phyloP scores from a whole-genome alignment of 2,329 filamentous ascomycete genomes.

The Epichloe coenophiala region DNA sequence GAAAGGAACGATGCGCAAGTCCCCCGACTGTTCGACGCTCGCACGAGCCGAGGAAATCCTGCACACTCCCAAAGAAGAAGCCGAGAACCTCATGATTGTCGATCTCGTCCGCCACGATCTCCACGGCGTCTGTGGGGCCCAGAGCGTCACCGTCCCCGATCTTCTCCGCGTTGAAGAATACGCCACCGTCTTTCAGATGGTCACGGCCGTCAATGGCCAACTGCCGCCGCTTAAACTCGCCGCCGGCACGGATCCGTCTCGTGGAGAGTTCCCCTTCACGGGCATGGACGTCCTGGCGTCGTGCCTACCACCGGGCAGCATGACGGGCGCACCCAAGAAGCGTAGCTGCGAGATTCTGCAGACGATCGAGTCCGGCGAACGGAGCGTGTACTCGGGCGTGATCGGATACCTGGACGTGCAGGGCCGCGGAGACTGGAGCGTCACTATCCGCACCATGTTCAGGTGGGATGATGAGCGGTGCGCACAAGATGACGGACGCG shows the following conservation, averaged over 20 bases:
- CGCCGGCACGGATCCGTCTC: constrained; percentile 5
- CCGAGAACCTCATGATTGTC: constrained; percentile 97
- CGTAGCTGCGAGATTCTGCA: constrained; percentile 74
- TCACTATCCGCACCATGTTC: constrained; percentile 76
- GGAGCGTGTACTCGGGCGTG: constrained; percentile 77
- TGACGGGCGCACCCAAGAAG: constrained; percentile 95
- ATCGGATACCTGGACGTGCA: constrained; percentile 82
- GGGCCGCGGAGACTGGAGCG: constrained; percentile 79
- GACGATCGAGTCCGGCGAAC: constrained; percentile 48
- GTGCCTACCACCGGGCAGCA: constrained; percentile 77
- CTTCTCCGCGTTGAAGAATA: constrained; percentile 85
- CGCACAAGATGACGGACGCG: constrained; percentile 22
- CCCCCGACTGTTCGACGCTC: constrained; percentile 49
- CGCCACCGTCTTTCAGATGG: constrained; percentile 80
- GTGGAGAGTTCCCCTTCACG: constrained; percentile 25
- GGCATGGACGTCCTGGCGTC: constrained; percentile 66
- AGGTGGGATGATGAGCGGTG: constrained; percentile 48
- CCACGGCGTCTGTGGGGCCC: constrained; percentile 67
- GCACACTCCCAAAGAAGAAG: constrained; percentile 74
- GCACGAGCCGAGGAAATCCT: constrained; percentile 60
- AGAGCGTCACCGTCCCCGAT: constrained; percentile 59
- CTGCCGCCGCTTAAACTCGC: constrained; percentile 23
- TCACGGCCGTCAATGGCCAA: constrained; percentile 69
- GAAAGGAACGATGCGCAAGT: constrained; percentile 86
- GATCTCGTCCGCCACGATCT: constrained; percentile 92